phyloP scores from a whole-genome alignment of 164 flowering plant species.

The Berberis thunbergii region DNA sequence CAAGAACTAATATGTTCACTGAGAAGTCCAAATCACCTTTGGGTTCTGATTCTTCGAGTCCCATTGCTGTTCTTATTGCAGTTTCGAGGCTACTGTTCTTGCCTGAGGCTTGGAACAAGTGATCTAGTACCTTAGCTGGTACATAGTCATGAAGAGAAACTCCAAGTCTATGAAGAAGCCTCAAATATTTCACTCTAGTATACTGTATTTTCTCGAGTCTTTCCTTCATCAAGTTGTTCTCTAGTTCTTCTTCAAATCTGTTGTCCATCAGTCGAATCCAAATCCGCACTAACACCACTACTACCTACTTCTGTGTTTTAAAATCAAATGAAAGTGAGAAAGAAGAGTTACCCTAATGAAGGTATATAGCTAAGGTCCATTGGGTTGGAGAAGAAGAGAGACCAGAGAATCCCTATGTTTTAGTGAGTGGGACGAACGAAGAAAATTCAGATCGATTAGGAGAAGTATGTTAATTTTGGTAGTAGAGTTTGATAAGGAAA shows the following conservation, averaged over 20 bases:
- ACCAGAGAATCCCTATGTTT: no score
- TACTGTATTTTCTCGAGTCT: slow-evolving; percentile 63
- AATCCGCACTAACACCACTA: no score
- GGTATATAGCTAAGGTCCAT: no score
- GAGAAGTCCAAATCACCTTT: slow-evolving; percentile 60
- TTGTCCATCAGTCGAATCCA: slow-evolving; percentile 44
- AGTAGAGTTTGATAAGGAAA: no score
- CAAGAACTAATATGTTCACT: slow-evolving; percentile 68
- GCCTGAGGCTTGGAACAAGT: slow-evolving; percentile 64
- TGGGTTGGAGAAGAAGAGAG: no score
- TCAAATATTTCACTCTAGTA: slow-evolving; percentile 72
- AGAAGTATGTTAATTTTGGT: no score
- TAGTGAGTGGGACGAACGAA: no score
- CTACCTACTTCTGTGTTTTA: no score
- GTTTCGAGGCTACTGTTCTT: slow-evolving; percentile 51
- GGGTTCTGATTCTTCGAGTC: slow-evolving; percentile 43
- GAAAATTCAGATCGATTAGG: no score
- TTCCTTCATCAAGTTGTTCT: slow-evolving; percentile 47
- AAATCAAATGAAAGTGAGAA: no score
- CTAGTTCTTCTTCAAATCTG: slow-evolving; percentile 33
- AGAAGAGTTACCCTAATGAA: no score
- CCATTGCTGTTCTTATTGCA: slow-evolving; percentile 56
- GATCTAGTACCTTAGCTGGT: slow-evolving; percentile 73
- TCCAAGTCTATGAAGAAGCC: slow-evolving; percentile 76
- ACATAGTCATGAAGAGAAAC: slow-evolving; percentile 70